Percentiles rank a stretch among this genome's conserved stretches.
These are phyloP conservation scores for Cyberlindnera maclurae DNA, from an alignment of 805 yeast species.

Conservation along the genomic window DNA sequence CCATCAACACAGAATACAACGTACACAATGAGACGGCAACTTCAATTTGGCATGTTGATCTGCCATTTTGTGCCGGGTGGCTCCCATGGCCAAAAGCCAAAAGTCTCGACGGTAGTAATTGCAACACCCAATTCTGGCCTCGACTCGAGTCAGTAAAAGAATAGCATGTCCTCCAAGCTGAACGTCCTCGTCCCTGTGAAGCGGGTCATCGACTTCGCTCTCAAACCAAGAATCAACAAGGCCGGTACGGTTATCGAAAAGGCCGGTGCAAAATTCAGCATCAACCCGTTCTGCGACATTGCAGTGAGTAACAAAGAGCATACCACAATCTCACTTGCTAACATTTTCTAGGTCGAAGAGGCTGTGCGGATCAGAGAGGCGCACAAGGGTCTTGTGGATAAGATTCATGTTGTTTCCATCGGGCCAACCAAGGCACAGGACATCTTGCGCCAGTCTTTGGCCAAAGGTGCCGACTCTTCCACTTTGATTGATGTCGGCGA, in stretches of 20 bases:
- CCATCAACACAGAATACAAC: neutral
- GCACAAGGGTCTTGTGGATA: conserved; percentile 61
- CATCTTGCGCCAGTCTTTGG: conserved; percentile 79
- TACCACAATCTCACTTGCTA: too few relatives aligned
- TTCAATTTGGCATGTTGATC: too few relatives aligned
- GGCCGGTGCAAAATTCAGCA: conserved; percentile 83
- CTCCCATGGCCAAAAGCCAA: too few relatives aligned
- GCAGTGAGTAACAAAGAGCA: conserved; percentile 36
- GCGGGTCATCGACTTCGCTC: conserved; percentile 89
- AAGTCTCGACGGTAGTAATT: too few relatives aligned
- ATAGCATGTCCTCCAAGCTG: conserved; percentile 33
- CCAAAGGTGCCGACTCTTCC: conserved; percentile 88
- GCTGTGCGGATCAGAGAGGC: conserved; percentile 71
- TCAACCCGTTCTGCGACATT: conserved; percentile 96
- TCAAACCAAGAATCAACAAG: conserved; percentile 87
- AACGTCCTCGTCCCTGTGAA: conserved; percentile 89
- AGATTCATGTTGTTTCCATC: conserved; percentile 84
- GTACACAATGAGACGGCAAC: too few relatives aligned
- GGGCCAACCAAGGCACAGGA: conserved; percentile 88
- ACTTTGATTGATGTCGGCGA: conserved; percentile 77
- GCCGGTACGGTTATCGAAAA: conserved; percentile 74
- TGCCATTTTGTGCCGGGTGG: too few relatives aligned
- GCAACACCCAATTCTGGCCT: too few relatives aligned
- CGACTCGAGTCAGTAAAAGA: neutral
- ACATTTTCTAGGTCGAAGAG: conserved; percentile 55